Conservation (phyloP, 2,329 filamentous ascomycete species). For the Elsinoe arachidis region DNA sequence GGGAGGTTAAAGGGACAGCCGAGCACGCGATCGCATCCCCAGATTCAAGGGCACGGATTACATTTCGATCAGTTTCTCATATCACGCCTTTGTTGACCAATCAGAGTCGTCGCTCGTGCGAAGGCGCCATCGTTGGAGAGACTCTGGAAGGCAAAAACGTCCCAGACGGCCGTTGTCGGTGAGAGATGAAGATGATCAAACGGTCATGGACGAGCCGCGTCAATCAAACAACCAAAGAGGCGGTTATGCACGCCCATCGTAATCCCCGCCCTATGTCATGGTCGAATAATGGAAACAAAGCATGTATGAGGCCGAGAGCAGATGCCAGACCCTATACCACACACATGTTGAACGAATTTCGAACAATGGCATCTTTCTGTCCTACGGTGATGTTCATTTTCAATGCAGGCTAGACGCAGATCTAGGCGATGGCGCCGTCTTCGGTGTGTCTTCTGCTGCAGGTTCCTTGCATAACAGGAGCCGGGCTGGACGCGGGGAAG, state of each 20-base stretch:
- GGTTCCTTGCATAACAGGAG: conserved; percentile 8
- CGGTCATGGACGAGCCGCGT: conserved; percentile 7
- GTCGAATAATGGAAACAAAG: no score
- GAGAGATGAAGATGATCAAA: conserved; percentile 5
- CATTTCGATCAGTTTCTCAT: not conserved
- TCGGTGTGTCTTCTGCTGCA: conserved; percentile 1
- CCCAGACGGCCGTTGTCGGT: conserved; percentile 1
- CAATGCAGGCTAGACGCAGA: conserved; percentile 5
- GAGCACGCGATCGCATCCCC: conserved; percentile 11
- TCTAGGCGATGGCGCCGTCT: not conserved
- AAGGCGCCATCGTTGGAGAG: conserved; percentile 5
- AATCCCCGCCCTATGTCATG: not conserved
- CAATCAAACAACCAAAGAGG: conserved; percentile 3
- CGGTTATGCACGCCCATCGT: not conserved
- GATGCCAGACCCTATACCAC: no score
- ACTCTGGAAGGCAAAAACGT: not conserved
- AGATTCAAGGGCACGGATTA: not conserved
- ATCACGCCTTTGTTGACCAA: not conserved
- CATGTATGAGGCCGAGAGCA: no score
- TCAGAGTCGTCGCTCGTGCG: not conserved
- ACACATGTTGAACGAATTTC: not conserved
- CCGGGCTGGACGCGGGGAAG: conserved; percentile 3
- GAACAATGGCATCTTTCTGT: not conserved
- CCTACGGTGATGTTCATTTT: not conserved
- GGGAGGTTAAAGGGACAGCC: not conserved